phyloP scores from a whole-genome alignment of 2,329 filamentous ascomycete species.

The Penicillium capsulatum region DNA sequence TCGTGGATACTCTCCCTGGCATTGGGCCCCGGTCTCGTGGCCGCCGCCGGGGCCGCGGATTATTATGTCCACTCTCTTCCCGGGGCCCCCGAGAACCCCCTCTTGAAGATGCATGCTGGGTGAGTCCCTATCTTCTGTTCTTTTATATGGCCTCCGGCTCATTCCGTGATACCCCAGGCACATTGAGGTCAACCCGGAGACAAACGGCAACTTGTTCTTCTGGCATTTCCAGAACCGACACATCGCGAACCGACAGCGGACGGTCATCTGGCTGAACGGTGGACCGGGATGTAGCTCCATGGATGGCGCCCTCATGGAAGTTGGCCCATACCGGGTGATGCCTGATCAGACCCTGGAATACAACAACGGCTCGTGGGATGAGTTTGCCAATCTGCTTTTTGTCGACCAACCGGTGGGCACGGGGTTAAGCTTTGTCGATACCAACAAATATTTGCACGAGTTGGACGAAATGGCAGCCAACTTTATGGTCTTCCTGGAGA shows the following conservation, averaged over 20 bases:
- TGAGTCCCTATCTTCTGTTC: conserved; percentile 47
- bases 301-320: conserved; percentile 93
- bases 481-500: conserved; percentile 83
- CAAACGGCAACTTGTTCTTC: conserved; percentile 95
- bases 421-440: conserved; percentile 92
- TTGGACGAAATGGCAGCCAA: conserved; percentile 84
- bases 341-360: conserved; percentile 66
- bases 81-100: conserved; percentile 71
- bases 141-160: not conserved
- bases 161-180: conserved; percentile 71
- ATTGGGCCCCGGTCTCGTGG: conserved; percentile 22
- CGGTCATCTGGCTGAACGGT: conserved; percentile 94
- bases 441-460: conserved; percentile 79
- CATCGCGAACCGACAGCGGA: conserved; percentile 85
- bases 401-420: conserved; percentile 97
- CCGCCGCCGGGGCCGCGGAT: conserved; percentile 65
- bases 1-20: conserved; percentile 27
- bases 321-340: conserved; percentile 85
- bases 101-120: conserved; percentile 98
- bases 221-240: conserved; percentile 97
- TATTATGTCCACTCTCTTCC: conserved; percentile 86
- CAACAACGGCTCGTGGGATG: conserved; percentile 96
- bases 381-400: conserved; percentile 95
- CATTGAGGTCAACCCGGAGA: conserved; percentile 78
- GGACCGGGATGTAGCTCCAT: conserved; percentile 96